Percentiles rank a stretch among this genome's conserved stretches.
Evolutionary conservation across 768 basidiomycete genomes (phyloP).

Genomic region (Phlebiopsis flavidoalba): DNA sequence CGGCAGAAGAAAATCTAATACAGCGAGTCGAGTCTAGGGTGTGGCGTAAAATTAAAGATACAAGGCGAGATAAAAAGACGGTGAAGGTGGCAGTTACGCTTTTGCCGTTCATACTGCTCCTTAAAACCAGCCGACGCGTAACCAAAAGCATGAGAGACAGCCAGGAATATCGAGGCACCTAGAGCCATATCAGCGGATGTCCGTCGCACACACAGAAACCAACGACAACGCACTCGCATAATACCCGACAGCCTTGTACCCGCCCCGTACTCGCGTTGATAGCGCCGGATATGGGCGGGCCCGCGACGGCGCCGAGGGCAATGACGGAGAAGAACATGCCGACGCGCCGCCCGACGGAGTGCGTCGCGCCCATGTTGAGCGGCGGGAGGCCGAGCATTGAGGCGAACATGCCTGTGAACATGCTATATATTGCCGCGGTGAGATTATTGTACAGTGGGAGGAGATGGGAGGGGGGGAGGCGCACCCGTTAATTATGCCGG

Average conservation of each 20-base stretch:
- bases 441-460: background rate
- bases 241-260: constrained; percentile 37
- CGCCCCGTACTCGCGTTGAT: constrained; percentile 49
- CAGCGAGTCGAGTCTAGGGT: no score
- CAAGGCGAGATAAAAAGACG: no score
- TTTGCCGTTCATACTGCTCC: background rate
- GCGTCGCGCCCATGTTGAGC: constrained; percentile 53
- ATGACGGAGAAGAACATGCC: constrained; percentile 62
- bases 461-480: constrained; percentile 12
- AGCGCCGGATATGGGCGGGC: constrained; percentile 72
- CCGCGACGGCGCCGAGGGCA: constrained; percentile 58
- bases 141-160: background rate
- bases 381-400: constrained; percentile 52
- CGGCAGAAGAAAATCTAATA: no score
- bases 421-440: constrained; percentile 29
- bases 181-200: background rate
- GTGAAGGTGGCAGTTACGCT: background rate
- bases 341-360: constrained; percentile 58
- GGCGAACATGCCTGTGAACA: constrained; percentile 59
- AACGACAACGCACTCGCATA: constrained; percentile 15
- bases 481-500: constrained; percentile 61
- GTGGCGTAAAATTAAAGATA: no score
- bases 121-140: background rate
- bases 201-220: background rate
- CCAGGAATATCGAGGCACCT: background rate